phyloP scores from a whole-genome alignment of 148 eudicot genomes.

The Limonium bicolor region DNA sequence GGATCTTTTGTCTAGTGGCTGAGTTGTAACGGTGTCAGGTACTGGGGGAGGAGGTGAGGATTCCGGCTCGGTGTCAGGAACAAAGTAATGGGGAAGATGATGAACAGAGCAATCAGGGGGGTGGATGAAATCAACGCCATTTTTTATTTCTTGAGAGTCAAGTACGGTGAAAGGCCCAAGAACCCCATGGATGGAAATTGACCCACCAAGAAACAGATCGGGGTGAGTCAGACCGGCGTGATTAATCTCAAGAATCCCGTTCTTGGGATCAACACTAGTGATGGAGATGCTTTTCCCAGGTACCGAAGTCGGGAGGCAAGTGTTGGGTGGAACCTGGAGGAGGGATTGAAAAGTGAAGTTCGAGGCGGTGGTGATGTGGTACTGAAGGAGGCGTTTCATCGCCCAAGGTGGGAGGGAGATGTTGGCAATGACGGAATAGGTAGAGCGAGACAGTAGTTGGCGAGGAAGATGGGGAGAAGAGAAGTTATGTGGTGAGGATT shows the following conservation, averaged over 20 bases:
- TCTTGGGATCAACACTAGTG: constrained; percentile 8
- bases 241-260: constrained; percentile 25
- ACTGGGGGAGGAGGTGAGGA: neutral
- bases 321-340: constrained; percentile 6
- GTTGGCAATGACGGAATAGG: constrained; percentile 20
- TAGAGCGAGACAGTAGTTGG: constrained; percentile 42
- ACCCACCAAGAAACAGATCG: constrained; percentile 37
- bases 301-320: constrained; percentile 33
- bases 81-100: neutral
- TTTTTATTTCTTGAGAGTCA: constrained; percentile 2
- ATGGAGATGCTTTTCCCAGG: constrained; percentile 17
- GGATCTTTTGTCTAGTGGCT: too few relatives aligned
- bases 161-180: constrained; percentile 22
- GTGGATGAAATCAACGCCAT: constrained; percentile 8
- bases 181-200: constrained; percentile 53
- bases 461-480: constrained; percentile 4
- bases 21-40: neutral
- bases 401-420: constrained; percentile 16
- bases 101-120: constrained; percentile 8
- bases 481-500: constrained; percentile 38
- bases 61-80: too few relatives aligned
- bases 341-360: constrained; percentile 18
- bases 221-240: constrained; percentile 39
- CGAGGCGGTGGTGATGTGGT: constrained; percentile 28
- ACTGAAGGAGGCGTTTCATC: constrained; percentile 27